Conservation (phyloP, 352 stramenopile species). For the Globisporangium irregulare region DNA sequence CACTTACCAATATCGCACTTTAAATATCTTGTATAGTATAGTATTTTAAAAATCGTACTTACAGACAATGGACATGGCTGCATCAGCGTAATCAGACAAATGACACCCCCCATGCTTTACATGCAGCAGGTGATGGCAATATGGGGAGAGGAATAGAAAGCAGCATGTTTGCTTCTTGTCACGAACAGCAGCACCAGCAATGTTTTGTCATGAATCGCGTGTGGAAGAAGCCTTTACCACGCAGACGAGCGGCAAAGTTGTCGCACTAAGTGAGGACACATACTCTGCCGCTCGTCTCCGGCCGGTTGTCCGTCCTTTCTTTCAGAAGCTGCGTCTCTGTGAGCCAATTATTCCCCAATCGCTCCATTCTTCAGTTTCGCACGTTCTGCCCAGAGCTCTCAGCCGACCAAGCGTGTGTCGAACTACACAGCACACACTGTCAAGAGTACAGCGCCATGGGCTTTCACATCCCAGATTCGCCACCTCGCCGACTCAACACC, state of each 20-base stretch:
- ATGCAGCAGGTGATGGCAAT: neutral
- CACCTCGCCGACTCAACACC: slow-evolving; percentile 8
- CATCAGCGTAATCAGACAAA: neutral
- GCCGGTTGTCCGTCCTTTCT: slow-evolving; percentile 1
- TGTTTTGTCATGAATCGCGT: neutral
- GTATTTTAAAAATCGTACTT: neutral
- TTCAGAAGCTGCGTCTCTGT: neutral
- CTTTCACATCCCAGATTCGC: slow-evolving; percentile 65
- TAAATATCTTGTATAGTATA: neutral
- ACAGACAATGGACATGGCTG: neutral
- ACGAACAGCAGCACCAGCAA: neutral
- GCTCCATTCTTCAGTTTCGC: neutral
- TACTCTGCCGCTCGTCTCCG: no score
- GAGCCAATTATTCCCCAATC: neutral
- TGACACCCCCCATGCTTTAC: neutral
- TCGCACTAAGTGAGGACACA: no score
- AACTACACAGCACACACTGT: neutral
- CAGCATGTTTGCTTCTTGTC: neutral
- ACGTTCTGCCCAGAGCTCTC: neutral
- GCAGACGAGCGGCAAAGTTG: neutral
- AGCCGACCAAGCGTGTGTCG: neutral
- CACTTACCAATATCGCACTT: neutral
- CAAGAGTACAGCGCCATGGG: slow-evolving; percentile 36
- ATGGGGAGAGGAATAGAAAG: neutral
- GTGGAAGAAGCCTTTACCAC: neutral